phyloP scores from a whole-genome alignment of 164 flowering plant genomes.

The Saururus chinensis region DNA sequence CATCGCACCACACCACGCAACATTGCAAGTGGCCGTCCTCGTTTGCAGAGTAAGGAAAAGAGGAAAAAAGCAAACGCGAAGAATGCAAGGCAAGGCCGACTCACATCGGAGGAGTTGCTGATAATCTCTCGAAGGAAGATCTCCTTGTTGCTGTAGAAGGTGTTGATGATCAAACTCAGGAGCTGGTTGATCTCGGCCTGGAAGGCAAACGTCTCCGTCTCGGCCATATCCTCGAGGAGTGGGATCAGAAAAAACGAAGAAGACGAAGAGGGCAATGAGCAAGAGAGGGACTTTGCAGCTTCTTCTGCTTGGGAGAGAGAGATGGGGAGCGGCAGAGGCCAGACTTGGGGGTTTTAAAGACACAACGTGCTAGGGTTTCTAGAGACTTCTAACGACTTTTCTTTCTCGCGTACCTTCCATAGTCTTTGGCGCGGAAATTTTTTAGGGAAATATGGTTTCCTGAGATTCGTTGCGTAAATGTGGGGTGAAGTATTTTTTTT shows the following conservation, averaged over 20 bases:
- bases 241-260: background rate
- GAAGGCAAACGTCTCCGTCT: slow-evolving; percentile 53
- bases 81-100: background rate
- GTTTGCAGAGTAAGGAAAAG: background rate
- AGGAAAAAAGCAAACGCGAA: background rate
- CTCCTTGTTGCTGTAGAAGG: slow-evolving; percentile 82
- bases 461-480: no score
- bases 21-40: background rate
- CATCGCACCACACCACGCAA: background rate
- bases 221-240: slow-evolving; percentile 6
- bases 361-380: background rate
- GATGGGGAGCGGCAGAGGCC: background rate
- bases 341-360: background rate
- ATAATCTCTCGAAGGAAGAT: slow-evolving; percentile 76
- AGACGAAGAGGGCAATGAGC: background rate
- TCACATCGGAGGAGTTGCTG: slow-evolving; percentile 73
- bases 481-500: no score
- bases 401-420: background rate
- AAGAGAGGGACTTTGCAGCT: background rate
- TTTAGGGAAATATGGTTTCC: no score
- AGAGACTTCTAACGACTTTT: background rate
- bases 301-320: background rate
- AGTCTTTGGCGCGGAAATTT: no score
- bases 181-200: slow-evolving; percentile 77
- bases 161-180: slow-evolving; percentile 69